Percentiles rank a stretch among this genome's conserved stretches.
phyloP scores from a whole-genome alignment of 768 basidiomycete genomes.

The Rubroboletus satanas region DNA sequence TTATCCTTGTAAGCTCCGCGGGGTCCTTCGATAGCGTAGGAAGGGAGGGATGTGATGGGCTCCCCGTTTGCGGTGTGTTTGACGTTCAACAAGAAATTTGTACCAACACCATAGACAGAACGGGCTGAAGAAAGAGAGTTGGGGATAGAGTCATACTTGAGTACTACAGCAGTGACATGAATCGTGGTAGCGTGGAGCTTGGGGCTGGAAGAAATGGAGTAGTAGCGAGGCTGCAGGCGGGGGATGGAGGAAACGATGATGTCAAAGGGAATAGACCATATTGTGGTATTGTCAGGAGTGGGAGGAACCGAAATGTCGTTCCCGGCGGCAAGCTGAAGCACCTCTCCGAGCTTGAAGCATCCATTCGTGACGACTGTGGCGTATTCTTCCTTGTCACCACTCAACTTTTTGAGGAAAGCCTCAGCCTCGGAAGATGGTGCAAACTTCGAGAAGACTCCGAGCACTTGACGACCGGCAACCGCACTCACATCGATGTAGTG shows the following conservation, averaged over 20 bases:
- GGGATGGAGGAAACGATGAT: conserved; percentile 91
- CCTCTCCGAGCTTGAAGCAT: conserved; percentile 89
- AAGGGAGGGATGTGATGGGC: conserved; percentile 49
- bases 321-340: conserved; percentile 86
- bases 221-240: conserved; percentile 95
- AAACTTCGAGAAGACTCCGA: conserved; percentile 82
- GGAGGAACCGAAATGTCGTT: conserved; percentile 59
- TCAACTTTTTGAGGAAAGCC: conserved; percentile 68
- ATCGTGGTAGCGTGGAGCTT: conserved; percentile 87
- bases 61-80: conserved; percentile 71
- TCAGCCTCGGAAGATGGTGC: conserved; percentile 80
- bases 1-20: conserved; percentile 76
- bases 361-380: conserved; percentile 69
- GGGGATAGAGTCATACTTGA: conserved; percentile 79
- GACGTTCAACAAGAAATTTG: conserved; percentile 93
- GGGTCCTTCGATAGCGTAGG: conserved; percentile 88
- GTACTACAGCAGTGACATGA: conserved; percentile 92
- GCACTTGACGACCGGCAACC: conserved; percentile 89
- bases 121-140: conserved; percentile 51
- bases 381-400: conserved; percentile 86
- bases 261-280: conserved; percentile 94
- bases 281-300: conserved; percentile 71
- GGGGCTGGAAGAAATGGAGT: conserved; percentile 97
- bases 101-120: conserved; percentile 85
- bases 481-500: conserved; percentile 98